Evolutionary conservation across 78 protist species (phyloP).

Genomic region (Neovahlkampfia damariscottae): DNA sequence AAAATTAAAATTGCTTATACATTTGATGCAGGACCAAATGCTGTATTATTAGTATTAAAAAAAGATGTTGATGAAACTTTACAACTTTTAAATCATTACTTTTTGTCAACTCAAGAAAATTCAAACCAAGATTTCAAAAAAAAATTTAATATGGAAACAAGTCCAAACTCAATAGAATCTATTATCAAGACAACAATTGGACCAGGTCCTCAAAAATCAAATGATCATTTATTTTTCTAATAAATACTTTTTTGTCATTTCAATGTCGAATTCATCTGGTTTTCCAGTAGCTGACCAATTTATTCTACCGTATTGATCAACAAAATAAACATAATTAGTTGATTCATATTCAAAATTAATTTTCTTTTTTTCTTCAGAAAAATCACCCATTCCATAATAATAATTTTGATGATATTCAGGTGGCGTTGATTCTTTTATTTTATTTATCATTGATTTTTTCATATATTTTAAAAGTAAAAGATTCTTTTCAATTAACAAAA

Average conservation of each 20-base stretch:
- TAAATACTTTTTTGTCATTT: neutral
- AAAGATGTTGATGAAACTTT: conserved; percentile 24
- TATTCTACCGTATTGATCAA: no score
- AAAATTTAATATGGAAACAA: neutral
- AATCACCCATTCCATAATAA: no score
- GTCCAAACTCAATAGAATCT: neutral
- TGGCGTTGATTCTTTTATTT: no score
- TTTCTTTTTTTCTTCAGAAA: no score
- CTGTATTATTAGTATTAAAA: conserved; percentile 50
- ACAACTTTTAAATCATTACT: conserved; percentile 19
- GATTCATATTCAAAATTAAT: no score
- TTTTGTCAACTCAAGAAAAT: neutral
- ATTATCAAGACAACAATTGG: neutral
- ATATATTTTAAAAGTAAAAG: no score
- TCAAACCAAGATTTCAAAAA: neutral
- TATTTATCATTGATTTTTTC: no score
- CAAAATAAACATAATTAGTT: no score
- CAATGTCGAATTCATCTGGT: no score
- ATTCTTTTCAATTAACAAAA: no score
- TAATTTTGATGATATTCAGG: no score
- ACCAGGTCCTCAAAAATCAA: neutral
- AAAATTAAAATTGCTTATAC: conserved; percentile 77
- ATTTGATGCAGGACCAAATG: conserved; percentile 98
- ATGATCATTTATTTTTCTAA: neutral
- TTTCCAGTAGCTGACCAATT: no score